Conservation (phyloP, 306 rosid species). For the Boehmeria nivea region DNA sequence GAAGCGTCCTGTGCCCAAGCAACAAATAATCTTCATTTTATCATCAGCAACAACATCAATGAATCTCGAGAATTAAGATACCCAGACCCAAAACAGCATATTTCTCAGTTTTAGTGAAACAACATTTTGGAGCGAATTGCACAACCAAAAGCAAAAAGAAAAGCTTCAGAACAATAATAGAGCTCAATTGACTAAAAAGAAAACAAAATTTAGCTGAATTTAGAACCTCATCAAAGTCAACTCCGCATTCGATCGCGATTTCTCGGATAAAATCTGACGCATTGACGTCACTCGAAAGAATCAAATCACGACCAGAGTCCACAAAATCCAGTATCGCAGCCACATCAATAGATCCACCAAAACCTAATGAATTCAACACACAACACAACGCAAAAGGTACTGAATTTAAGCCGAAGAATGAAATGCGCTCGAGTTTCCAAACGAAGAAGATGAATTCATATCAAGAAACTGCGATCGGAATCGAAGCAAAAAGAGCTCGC, state of each 20-base stretch:
- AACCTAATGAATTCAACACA: too few relatives aligned
- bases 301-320: conserved; percentile 92
- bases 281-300: conserved; percentile 64
- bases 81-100: not conserved
- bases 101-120: too few relatives aligned
- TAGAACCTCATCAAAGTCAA: conserved; percentile 91
- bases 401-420: not conserved
- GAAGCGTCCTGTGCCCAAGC: conserved; percentile 47
- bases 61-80: not conserved
- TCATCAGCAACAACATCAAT: not conserved
- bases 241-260: conserved; percentile 81
- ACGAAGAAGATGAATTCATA: too few relatives aligned
- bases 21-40: not conserved
- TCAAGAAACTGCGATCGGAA: too few relatives aligned
- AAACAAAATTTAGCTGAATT: not conserved
- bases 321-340: conserved; percentile 84
- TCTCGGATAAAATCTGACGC: conserved; percentile 88
- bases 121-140: too few relatives aligned
- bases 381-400: not conserved
- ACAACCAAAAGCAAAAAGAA: not conserved
- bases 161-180: not conserved
- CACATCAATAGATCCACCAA: conserved; percentile 82
- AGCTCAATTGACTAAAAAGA: not conserved
- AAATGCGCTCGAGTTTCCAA: too few relatives aligned
- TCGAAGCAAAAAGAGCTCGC: too few relatives aligned